These are phyloP conservation scores for Coemansia sp. DNA, from an alignment of 192 early-diverging fungal genomes.

Conservation along the genomic window DNA sequence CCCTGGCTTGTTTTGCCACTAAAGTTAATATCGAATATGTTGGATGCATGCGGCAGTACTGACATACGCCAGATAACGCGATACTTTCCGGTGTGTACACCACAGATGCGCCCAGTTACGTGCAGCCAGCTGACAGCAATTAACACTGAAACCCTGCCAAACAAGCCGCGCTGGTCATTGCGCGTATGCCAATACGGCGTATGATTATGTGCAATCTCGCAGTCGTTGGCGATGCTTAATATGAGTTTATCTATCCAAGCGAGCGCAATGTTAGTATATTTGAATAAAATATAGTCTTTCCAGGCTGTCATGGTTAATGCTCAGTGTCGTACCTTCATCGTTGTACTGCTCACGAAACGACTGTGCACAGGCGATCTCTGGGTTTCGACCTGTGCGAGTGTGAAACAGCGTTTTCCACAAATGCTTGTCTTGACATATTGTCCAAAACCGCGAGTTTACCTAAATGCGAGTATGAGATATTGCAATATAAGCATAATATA, in stretches of 20 bases:
- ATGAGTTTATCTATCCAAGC: conserved; percentile 15
- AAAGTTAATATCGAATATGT: conserved; percentile 35
- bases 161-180: conserved; percentile 32
- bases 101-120: conserved; percentile 26
- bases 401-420: conserved; percentile 34
- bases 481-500: no score
- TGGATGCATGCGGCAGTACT: conserved; percentile 30
- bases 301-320: no score
- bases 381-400: conserved; percentile 10
- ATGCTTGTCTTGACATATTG: conserved; percentile 18
- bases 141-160: conserved; percentile 35
- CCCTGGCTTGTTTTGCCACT: conserved; percentile 16
- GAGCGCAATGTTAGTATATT: background rate
- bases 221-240: conserved; percentile 31
- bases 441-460: background rate
- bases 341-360: conserved; percentile 30
- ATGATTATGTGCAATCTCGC: conserved; percentile 29
- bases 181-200: conserved; percentile 31
- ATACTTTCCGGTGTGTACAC: conserved; percentile 42
- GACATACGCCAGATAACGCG: conserved; percentile 41
- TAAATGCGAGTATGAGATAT: background rate
- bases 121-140: conserved; percentile 42
- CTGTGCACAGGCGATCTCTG: background rate
- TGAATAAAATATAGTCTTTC: no score
- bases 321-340: conserved; percentile 17